Conservation (phyloP, 1,284 basidiomycete genomes). For the Mycena sp. region DNA sequence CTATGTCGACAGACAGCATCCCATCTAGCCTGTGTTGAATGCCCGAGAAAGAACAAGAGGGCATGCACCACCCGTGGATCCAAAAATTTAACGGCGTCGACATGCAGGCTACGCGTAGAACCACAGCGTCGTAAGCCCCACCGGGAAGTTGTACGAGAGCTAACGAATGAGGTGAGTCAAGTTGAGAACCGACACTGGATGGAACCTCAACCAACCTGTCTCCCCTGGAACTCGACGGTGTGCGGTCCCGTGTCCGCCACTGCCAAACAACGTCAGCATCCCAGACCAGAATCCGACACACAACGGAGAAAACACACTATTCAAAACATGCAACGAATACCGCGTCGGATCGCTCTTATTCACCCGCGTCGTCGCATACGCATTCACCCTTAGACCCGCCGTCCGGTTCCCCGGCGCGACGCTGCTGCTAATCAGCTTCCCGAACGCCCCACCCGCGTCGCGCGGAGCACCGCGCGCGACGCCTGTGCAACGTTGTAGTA, state of each 20-base stretch:
- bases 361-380: conserved; percentile 67
- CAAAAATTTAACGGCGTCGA: too few relatives aligned
- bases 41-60: too few relatives aligned
- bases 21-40: too few relatives aligned
- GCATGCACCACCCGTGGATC: too few relatives aligned
- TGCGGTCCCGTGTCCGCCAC: conserved; percentile 46
- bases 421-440: conserved; percentile 68
- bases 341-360: conserved; percentile 64
- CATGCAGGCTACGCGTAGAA: background rate
- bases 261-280: background rate
- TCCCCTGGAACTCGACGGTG: conserved; percentile 77
- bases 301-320: conserved; percentile 50
- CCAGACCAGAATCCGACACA: background rate
- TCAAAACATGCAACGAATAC: conserved; percentile 77
- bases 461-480: conserved; percentile 77
- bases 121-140: background rate
- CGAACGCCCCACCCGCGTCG: conserved; percentile 73
- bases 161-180: background rate
- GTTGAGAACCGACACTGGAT: background rate
- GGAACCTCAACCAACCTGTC: conserved; percentile 50
- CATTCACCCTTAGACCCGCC: conserved; percentile 69
- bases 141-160: conserved; percentile 8
- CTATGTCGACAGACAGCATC: too few relatives aligned
- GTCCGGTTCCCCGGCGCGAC: conserved; percentile 60
- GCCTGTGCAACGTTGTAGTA: conserved; percentile 78